Conservation (phyloP, 768 basidiomycete genomes). For the Saitozyma sp. region DNA sequence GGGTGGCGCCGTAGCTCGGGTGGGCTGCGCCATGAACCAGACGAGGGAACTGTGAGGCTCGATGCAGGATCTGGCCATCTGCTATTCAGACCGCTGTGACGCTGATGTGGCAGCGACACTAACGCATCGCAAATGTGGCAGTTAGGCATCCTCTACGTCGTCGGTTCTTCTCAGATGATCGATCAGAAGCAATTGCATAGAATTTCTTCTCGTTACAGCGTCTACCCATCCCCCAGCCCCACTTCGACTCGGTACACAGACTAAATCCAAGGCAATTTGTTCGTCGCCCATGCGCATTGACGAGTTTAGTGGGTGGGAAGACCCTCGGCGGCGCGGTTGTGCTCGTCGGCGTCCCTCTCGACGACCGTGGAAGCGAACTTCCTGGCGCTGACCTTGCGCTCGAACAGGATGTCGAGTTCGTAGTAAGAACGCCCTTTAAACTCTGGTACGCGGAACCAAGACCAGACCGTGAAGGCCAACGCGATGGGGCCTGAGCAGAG, state of each 20-base stretch:
- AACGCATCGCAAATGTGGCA: background rate
- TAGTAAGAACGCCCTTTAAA: slow-evolving; percentile 37
- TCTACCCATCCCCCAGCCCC: background rate
- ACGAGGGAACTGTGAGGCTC: no score
- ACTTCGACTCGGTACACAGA: background rate
- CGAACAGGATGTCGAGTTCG: slow-evolving; percentile 47
- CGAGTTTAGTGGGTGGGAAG: background rate
- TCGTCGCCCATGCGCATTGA: background rate
- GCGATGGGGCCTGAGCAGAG: background rate
- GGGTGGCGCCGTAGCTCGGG: no score
- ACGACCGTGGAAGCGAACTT: slow-evolving; percentile 24
- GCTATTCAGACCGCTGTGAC: no score
- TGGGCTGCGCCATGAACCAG: no score
- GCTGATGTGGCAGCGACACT: no score
- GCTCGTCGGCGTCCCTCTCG: slow-evolving; percentile 10
- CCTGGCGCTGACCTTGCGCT: slow-evolving; percentile 25
- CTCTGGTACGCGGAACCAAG: slow-evolving; percentile 36
- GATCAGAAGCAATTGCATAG: background rate
- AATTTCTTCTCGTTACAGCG: background rate
- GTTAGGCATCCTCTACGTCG: background rate
- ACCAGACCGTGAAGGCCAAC: slow-evolving; percentile 2
- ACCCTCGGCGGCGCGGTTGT: background rate
- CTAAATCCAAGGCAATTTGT: background rate
- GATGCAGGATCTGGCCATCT: no score
- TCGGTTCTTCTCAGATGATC: background rate